Evolutionary conservation across 2,329 filamentous ascomycete species (phyloP), one percentile per base, ranked within the genome.

Genomic region (Ceratocystis albifundus): DNA sequence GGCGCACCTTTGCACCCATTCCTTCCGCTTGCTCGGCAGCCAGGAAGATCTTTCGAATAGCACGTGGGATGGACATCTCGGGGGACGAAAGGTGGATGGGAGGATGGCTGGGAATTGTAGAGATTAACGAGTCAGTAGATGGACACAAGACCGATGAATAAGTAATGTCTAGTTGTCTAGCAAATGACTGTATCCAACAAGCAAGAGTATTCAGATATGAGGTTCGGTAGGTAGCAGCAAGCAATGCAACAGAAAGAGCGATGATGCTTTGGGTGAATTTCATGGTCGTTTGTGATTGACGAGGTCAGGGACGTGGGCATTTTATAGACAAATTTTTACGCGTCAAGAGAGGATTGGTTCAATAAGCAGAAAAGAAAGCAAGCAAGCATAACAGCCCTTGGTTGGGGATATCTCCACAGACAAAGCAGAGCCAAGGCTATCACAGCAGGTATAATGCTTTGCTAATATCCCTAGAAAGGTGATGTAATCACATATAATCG

Each of bases 1-100:
- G 86, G 69, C 93, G 85, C 15, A 97, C 93, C 69, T 86, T 83
- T 4, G 93, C 93, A 66, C 94, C 93, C 0, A 87, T 90, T 55
- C 93, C 93, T 76, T 97, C 93, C 32, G 89, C 80, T 76, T 96
- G 89, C 76, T 96, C 90, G 68, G 88, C 77, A 68, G 93, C 93
- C 57, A 90, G 82, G 76, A 96, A 92, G 70, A 88, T 85, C 77
- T 92, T 89, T 70, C 84, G 85, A 74, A 97, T 93, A 62, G 86
- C 82, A 73, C 94, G 85, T 32, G 88, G 81, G 69, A 85, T 76
- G 55, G 88, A 83, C 82, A 88, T 88, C 67, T 41, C 46, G 45
- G 46, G 22, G 10, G 59, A 12, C 22, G 84, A 79, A 69, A 78
- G 74, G 25, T 74, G 72, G 71, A 73, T 70, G 64, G 76, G 73